Evolutionary conservation across 2,329 filamentous ascomycete genomes (phyloP), one percentile per base, ranked within the genome.

Genomic region (Plectosphaerella cucumerina): DNA sequence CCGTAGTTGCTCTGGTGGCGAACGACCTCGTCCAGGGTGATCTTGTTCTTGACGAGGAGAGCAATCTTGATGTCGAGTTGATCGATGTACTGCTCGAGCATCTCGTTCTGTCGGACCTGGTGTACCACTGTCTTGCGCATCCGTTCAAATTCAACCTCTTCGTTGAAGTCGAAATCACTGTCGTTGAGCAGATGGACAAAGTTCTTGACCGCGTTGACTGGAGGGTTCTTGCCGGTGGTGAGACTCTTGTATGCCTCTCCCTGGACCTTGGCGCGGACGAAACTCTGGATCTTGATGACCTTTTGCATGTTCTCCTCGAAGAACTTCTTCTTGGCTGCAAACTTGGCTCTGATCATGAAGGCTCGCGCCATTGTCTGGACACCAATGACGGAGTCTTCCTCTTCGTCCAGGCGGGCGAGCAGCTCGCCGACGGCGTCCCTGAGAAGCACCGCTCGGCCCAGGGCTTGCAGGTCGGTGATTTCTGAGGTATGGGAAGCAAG

Each of bases 51-150:
- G 62, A 99, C 94, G 17, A 99, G 79, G 3, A 99, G 81, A 1
- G 94, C 94, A 66, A 99, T 99, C 74, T 99, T 99, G 76, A 99
- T 96, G 65, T 99, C 95, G 34, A 99, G 81, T 66, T 99, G 94
- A 61, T 96, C 92, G 59, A 99, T 96, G 64, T 99, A 99, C 66
- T 97, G 91, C 70, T 99, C 94, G 37, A 95, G 84, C 75, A 96
- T 86, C 71, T 99, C 94, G 63, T 99, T 99, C 61, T 97, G 92
- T 45, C 93, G 87, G 10, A 99, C 94, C 65, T 97, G 92, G 65
- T 97, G 92, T 6, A 99, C 92, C 15, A 99, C 94, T 4, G 90
- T 95, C 75, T 97, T 97, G 49, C 95, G 84, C 64, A 97, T 76
- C 45, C 92, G 84, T 69, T 99, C 94, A 59, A 97, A 97, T 65